phyloP scores from a whole-genome alignment of 73 alveolate genomes.

The Symbiodinium pilosum region DNA sequence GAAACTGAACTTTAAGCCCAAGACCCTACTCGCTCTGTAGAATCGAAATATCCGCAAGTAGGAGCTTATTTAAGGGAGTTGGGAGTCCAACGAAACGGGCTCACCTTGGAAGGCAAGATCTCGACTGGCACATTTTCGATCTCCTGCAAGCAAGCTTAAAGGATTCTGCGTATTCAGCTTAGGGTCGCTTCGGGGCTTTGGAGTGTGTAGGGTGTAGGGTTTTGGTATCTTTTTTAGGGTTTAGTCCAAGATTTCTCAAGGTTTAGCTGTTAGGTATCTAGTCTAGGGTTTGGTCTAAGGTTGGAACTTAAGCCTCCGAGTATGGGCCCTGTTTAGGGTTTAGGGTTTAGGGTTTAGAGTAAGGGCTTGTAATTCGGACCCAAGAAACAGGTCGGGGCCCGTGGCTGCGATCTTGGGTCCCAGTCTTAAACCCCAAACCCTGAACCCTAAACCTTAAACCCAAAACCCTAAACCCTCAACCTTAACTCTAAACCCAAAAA shows the following conservation, averaged over 20 bases:
- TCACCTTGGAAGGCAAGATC: not conserved
- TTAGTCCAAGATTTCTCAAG: not conserved
- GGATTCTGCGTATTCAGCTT: not conserved
- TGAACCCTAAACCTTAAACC: not conserved
- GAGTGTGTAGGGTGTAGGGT: not conserved
- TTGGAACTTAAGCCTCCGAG: not conserved
- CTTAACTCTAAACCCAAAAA: too few relatives aligned
- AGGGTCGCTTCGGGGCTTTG: too few relatives aligned
- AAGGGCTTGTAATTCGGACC: too few relatives aligned
- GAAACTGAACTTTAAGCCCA: too few relatives aligned
- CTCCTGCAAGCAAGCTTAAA: not conserved
- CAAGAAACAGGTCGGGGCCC: too few relatives aligned
- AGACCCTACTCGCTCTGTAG: too few relatives aligned
- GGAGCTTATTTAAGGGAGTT: too few relatives aligned
- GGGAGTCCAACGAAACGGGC: too few relatives aligned
- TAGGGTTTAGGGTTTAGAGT: not conserved
- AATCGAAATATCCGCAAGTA: too few relatives aligned
- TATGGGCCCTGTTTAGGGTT: not conserved
- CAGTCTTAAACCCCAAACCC: too few relatives aligned
- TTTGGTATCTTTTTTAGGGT: not conserved
- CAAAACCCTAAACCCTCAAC: not conserved
- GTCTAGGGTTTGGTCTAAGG: not conserved
- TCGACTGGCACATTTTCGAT: not conserved
- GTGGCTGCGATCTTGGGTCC: too few relatives aligned
- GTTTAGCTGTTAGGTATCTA: not conserved